phyloP scores from a whole-genome alignment of 2,329 filamentous ascomycete species.

The Cyclaneusma minus region DNA sequence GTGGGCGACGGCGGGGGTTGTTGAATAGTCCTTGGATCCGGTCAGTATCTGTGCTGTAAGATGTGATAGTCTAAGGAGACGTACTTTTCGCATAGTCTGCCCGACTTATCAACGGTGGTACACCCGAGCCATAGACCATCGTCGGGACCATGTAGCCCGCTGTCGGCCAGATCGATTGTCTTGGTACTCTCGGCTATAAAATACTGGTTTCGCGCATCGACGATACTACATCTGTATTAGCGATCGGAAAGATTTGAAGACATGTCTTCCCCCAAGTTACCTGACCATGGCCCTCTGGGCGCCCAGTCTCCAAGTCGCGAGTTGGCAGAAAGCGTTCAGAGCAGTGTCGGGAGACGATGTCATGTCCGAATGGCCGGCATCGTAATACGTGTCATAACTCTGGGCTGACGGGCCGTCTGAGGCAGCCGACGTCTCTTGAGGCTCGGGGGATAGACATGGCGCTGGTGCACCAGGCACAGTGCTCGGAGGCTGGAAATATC shows the following conservation, averaged over 20 bases:
- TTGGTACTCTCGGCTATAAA: conserved; percentile 35
- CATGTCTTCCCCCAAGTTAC: conserved; percentile 4
- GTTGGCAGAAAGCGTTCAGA: conserved; percentile 30
- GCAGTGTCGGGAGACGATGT: conserved; percentile 25
- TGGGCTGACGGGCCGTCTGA: conserved; percentile 5
- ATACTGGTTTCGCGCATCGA: conserved; percentile 29
- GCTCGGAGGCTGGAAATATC: conserved; percentile 16
- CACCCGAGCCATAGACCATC: conserved; percentile 20
- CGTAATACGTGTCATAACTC: conserved; percentile 12
- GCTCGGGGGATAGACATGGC: neutral
- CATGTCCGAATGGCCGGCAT: conserved; percentile 15
- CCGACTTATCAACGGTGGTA: conserved; percentile 13
- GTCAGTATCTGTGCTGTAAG: conserved; percentile 4
- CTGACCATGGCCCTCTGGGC: conserved; percentile 31
- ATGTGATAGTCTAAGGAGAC: neutral
- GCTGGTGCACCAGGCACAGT: conserved; percentile 1
- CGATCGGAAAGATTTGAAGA: conserved; percentile 5
- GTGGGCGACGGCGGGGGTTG: conserved; percentile 7
- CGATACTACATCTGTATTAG: conserved; percentile 22
- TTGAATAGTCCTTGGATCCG: conserved; percentile 16
- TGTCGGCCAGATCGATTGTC: conserved; percentile 21
- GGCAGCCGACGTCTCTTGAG: conserved; percentile 2
- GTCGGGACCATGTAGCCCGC: conserved; percentile 12
- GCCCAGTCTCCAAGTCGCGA: conserved; percentile 30
- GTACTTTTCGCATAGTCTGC: conserved; percentile 18